Evolutionary conservation across 257 asterid species (phyloP).

Genomic region (Fraxinus anomala): DNA sequence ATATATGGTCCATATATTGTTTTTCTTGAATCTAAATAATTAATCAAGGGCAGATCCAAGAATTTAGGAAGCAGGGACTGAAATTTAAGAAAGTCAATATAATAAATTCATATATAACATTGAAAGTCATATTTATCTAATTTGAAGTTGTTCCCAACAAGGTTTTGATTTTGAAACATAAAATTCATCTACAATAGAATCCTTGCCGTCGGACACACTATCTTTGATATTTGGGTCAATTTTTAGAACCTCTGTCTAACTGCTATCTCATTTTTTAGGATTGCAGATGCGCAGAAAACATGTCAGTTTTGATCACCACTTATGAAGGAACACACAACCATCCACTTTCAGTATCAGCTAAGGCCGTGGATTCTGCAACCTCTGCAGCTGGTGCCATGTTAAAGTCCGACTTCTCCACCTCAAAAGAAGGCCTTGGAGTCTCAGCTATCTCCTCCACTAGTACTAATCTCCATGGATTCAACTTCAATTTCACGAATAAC

Average conservation of each 20-base stretch:
- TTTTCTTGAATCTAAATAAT: background rate
- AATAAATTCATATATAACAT: too few species aligned
- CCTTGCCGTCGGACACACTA: too few species aligned
- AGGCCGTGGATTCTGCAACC: constrained; percentile 55
- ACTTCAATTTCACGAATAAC: constrained; percentile 27
- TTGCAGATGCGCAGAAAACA: constrained; percentile 46
- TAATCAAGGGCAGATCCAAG: too few species aligned
- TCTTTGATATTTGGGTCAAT: too few species aligned
- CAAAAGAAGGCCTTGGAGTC: constrained; percentile 14
- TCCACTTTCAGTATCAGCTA: constrained; percentile 47
- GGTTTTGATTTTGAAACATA: too few species aligned
- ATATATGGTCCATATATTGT: background rate
- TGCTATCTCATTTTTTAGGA: constrained; percentile 35
- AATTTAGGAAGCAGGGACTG: too few species aligned
- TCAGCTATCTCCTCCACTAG: constrained; percentile 27
- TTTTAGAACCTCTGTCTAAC: background rate
- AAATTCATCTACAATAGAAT: too few species aligned
- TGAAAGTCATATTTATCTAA: too few species aligned
- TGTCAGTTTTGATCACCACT: constrained; percentile 45
- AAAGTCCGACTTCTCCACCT: constrained; percentile 38
- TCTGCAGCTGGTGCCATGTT: constrained; percentile 51
- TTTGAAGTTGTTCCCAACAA: too few species aligned
- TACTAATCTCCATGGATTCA: constrained; percentile 28
- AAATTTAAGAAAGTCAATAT: too few species aligned
- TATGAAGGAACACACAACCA: constrained; percentile 67